These are phyloP conservation scores for Austroboletus niveus DNA, from an alignment of 1,284 basidiomycete genomes.

Conservation along the genomic window DNA sequence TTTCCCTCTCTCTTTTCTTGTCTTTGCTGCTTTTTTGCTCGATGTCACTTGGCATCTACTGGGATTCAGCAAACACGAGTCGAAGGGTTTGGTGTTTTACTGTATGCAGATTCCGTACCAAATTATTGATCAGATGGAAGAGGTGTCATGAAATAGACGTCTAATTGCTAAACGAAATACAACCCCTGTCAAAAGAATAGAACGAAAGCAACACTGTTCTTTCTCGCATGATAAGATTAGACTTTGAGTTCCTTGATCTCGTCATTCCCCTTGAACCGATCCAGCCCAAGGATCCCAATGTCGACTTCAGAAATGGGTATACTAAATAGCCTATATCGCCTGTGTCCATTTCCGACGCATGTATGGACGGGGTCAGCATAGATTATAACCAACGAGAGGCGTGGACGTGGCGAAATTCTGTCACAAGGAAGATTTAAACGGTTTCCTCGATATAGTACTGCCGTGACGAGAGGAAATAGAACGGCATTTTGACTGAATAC, in stretches of 20 bases:
- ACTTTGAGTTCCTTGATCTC: slow-evolving; percentile 11
- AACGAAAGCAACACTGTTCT: slow-evolving; percentile 20
- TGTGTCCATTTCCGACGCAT: too few species aligned
- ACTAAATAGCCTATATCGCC: slow-evolving; percentile 4
- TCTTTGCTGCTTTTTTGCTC: slow-evolving; percentile 15
- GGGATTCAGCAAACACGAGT: slow-evolving; percentile 2
- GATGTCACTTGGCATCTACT: slow-evolving; percentile 1
- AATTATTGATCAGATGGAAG: too few species aligned
- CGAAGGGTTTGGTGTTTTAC: not conserved
- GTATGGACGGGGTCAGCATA: slow-evolving; percentile 1
- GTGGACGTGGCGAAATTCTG: not conserved
- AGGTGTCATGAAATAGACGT: too few species aligned
- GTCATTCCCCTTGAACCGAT: slow-evolving; percentile 22
- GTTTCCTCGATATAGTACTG: slow-evolving; percentile 2
- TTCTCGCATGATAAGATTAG: slow-evolving; percentile 11
- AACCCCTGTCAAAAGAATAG: slow-evolving; percentile 8
- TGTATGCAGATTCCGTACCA: too few species aligned
- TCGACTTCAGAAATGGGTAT: slow-evolving; percentile 14
- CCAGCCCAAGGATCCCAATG: slow-evolving; percentile 23
- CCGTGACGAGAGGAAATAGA: not conserved
- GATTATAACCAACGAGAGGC: not conserved
- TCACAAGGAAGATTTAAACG: slow-evolving; percentile 13
- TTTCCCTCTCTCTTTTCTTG: slow-evolving; percentile 7
- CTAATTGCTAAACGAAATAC: too few species aligned
- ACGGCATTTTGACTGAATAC: not conserved